Conservation (phyloP, 176 grass and related monocot species). For the Carex parvula region DNA sequence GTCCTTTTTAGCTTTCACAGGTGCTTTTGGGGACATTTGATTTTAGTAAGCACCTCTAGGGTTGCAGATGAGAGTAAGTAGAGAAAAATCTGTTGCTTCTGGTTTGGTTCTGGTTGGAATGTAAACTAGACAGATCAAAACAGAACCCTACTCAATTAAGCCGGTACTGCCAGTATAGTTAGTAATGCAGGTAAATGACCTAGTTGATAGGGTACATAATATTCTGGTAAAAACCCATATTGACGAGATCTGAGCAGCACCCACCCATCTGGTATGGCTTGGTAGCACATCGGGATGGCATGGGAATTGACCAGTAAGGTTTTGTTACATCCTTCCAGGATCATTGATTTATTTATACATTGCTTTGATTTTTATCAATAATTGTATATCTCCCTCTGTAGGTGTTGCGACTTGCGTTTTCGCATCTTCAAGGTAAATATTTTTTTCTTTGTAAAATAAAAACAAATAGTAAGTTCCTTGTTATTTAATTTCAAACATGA, state of each 20-base stretch:
- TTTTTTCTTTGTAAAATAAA: background rate
- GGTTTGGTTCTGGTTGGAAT: background rate
- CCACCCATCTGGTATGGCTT: background rate
- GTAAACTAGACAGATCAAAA: background rate
- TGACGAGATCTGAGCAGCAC: background rate
- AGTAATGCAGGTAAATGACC: background rate
- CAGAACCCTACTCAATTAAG: background rate
- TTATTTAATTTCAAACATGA: background rate
- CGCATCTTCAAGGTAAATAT: conserved; percentile 53
- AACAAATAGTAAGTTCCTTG: background rate
- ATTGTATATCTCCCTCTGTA: conserved; percentile 18
- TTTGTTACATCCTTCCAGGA: background rate
- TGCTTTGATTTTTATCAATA: background rate
- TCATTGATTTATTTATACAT: background rate
- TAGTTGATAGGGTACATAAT: background rate
- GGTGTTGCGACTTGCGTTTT: conserved; percentile 67
- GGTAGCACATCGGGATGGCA: background rate
- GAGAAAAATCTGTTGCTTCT: background rate
- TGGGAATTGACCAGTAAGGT: background rate
- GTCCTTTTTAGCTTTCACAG: background rate
- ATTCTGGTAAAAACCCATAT: background rate
- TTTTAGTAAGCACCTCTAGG: background rate
- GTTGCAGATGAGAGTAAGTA: background rate
- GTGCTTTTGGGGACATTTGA: background rate
- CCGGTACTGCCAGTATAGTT: background rate